Evolutionary conservation across 169 alveolate genomes (phyloP).

Genomic region (Plasmodium cynomolgi): DNA sequence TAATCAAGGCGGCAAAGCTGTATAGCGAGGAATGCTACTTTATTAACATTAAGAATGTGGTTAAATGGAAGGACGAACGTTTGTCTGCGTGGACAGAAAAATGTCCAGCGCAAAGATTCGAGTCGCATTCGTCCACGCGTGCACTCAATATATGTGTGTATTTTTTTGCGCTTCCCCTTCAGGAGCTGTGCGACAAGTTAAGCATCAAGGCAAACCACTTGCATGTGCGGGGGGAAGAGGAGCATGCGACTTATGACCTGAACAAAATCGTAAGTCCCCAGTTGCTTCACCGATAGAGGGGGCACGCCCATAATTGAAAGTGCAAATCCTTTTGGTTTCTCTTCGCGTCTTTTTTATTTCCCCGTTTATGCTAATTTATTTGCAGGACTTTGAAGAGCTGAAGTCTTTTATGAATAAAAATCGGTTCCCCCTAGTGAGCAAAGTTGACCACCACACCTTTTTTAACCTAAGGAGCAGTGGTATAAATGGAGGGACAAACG

Average conservation of each 20-base stretch:
- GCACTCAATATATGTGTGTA: not conserved
- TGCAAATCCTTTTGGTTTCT: not conserved
- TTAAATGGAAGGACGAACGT: not conserved
- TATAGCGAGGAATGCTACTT: conserved; percentile 36
- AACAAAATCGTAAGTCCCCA: conserved; percentile 11
- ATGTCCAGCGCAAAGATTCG: not conserved
- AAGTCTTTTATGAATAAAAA: conserved; percentile 50
- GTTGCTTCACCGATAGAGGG: not conserved
- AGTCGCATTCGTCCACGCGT: not conserved
- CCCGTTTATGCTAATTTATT: not conserved
- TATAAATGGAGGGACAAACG: not conserved
- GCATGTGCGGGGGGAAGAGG: conserved; percentile 10
- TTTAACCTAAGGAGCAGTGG: conserved; percentile 66
- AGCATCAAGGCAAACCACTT: not conserved
- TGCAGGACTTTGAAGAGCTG: conserved; percentile 26
- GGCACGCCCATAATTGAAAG: not conserved
- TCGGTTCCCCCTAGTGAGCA: conserved; percentile 54
- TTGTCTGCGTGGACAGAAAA: not conserved
- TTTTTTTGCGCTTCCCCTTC: not conserved
- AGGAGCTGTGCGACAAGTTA: conserved; percentile 42
- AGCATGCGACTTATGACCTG: conserved; percentile 11
- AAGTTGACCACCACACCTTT: conserved; percentile 45
- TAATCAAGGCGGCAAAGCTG: conserved; percentile 45
- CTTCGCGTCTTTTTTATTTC: not conserved
- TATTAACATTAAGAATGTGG: conserved; percentile 53